A percentile compares a stretch with the other conserved stretches of the same genome.
Conservation (phyloP, 768 basidiomycete species). For the Imleria badia region DNA sequence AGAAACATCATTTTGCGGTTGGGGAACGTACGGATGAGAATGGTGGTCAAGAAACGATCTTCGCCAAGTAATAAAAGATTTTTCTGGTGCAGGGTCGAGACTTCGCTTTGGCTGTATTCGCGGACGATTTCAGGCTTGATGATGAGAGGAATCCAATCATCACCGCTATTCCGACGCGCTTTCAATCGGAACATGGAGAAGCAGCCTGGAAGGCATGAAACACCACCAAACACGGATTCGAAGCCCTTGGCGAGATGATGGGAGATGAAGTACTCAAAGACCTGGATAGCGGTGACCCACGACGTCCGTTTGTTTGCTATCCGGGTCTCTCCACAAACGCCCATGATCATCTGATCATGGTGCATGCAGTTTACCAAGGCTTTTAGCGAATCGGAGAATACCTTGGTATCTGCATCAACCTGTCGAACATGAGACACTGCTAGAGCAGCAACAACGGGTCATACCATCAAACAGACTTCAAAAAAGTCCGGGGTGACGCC, state of each 20-base stretch:
- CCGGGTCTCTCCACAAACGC: conserved; percentile 96
- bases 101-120: conserved; percentile 94
- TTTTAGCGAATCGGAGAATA: conserved; percentile 85
- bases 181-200: conserved; percentile 99
- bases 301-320: conserved; percentile 98
- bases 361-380: conserved; percentile 98
- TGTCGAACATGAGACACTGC: conserved; percentile 33
- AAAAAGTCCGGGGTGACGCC: conserved; percentile 99
- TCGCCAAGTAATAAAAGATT: conserved; percentile 95
- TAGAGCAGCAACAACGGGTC: conserved; percentile 21
- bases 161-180: conserved; percentile 80
- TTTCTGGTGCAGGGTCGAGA: conserved; percentile 95
- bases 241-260: conserved; percentile 98
- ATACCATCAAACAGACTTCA: conserved; percentile 94
- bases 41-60: conserved; percentile 98
- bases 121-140: conserved; percentile 96
- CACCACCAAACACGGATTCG: conserved; percentile 98
- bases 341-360: conserved; percentile 98
- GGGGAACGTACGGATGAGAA: conserved; percentile 94
- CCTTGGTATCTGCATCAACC: conserved; percentile 99
- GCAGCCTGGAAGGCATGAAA: conserved; percentile 98
- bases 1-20: conserved; percentile 99
- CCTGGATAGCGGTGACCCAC: conserved; percentile 98
- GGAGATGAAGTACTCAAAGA: conserved; percentile 98
- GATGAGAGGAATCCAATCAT: conserved; percentile 97